Conservation (phyloP, 2,329 filamentous ascomycete species). For the Neofusicoccum umdonicola region DNA sequence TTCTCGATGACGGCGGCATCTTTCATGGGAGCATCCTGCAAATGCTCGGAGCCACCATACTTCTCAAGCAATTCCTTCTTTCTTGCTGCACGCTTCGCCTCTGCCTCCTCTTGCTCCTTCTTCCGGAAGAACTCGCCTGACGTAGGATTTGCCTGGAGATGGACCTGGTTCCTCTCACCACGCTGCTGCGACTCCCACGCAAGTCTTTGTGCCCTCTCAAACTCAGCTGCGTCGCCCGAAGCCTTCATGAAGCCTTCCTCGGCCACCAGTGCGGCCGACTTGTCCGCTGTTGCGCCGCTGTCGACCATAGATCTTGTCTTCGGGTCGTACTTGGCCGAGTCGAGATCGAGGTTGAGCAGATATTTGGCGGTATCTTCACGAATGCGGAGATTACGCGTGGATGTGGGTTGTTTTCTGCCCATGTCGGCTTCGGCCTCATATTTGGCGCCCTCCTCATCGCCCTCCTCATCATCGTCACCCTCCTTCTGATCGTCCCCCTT, state of each 20-base stretch:
- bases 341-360: constrained; percentile 87
- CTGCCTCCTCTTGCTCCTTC: constrained; percentile 72
- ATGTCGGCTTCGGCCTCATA: constrained; percentile 97
- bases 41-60: constrained; percentile 70
- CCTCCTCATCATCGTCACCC: constrained; percentile 46
- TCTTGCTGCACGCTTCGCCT: constrained; percentile 65
- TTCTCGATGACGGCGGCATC: constrained; percentile 72
- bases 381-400: constrained; percentile 84
- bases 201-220: constrained; percentile 83
- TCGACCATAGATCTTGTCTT: constrained; percentile 92
- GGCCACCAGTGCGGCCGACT: constrained; percentile 77
- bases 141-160: constrained; percentile 95
- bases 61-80: constrained; percentile 73
- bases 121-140: constrained; percentile 82
- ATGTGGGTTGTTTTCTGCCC: constrained; percentile 87
- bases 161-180: constrained; percentile 72
- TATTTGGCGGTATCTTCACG: constrained; percentile 98
- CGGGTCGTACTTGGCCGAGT: constrained; percentile 96
- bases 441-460: constrained; percentile 55
- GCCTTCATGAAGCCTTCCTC: constrained; percentile 90
- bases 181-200: constrained; percentile 95
- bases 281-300: constrained; percentile 74
- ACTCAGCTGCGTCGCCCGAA: constrained; percentile 88
- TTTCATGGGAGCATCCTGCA: constrained; percentile 61
- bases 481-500: constrained; percentile 38